Evolutionary conservation across 2,329 filamentous ascomycete genomes (phyloP).

Genomic region (Taxawa tesnikishii): DNA sequence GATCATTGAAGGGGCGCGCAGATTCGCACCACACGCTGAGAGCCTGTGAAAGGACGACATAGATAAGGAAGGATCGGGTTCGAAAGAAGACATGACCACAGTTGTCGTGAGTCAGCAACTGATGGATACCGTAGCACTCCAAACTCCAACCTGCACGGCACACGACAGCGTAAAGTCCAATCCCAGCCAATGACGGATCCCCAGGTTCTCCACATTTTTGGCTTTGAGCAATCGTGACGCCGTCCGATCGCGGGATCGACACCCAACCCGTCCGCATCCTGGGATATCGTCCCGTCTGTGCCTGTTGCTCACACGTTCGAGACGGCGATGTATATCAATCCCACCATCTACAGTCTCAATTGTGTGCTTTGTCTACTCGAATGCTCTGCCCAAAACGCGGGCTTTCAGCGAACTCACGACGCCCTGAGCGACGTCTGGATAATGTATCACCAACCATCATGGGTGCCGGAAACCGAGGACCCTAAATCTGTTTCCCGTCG

Average conservation of each 20-base stretch:
- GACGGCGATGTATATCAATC: no score
- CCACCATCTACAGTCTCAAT: no score
- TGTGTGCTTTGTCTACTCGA: no score
- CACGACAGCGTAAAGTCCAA: neutral
- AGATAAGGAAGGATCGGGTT: neutral
- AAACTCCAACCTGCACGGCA: neutral
- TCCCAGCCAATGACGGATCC: no score
- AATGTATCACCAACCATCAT: neutral
- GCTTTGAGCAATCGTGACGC: conserved; percentile 1
- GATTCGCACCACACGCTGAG: neutral
- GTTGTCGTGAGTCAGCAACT: neutral
- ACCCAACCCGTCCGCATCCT: no score
- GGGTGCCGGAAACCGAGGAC: no score
- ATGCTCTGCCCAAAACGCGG: neutral
- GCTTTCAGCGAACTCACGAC: conserved; percentile 1
- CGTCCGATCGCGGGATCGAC: neutral
- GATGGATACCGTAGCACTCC: neutral
- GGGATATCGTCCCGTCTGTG: no score
- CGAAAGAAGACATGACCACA: neutral
- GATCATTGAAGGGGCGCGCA: neutral
- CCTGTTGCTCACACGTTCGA: no score
- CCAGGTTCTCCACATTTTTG: neutral
- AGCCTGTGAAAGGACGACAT: neutral
- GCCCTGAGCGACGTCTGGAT: neutral
- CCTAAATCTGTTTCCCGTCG: no score